phyloP scores from a whole-genome alignment of 1,139 yeast species.

The Candida buenavistaensis region DNA sequence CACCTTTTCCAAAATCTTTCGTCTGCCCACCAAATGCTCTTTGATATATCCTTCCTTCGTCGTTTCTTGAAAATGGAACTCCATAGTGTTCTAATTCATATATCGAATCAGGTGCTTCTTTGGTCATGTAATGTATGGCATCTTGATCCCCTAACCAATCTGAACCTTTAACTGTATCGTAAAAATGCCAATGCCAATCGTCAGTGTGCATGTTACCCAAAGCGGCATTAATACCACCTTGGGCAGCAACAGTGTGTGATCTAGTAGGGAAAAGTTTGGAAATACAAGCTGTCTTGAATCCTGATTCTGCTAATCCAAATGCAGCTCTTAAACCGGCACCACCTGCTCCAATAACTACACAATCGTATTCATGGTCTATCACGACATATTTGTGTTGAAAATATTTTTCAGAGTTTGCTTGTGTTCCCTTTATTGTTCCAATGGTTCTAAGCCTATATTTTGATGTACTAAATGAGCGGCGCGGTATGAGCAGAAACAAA shows the following conservation, averaged over 20 bases:
- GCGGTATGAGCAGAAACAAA: not conserved
- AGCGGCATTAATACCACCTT: conserved; percentile 99
- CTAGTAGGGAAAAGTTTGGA: conserved; percentile 97
- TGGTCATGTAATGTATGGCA: conserved; percentile 98
- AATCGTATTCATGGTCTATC: conserved; percentile 96
- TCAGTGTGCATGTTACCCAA: conserved; percentile 96
- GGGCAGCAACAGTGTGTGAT: conserved; percentile 99
- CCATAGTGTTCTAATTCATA: conserved; percentile 97
- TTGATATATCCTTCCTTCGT: conserved; percentile 95
- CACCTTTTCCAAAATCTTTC: conserved; percentile 93
- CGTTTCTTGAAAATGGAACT: conserved; percentile 96
- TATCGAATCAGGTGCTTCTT: conserved; percentile 94
- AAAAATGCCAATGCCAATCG: conserved; percentile 99
- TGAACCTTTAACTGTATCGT: conserved; percentile 97
- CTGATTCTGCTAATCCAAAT: conserved; percentile 94
- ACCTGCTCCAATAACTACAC: conserved; percentile 97
- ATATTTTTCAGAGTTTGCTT: conserved; percentile 45
- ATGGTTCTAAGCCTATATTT: conserved; percentile 28
- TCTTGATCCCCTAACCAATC: conserved; percentile 99
- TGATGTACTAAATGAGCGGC: conserved; percentile 5
- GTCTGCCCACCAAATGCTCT: conserved; percentile 99
- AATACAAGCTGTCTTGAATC: conserved; percentile 95
- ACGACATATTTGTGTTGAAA: conserved; percentile 80
- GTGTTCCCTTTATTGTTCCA: conserved; percentile 50
- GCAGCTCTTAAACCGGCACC: conserved; percentile 99